These are phyloP conservation scores for Hydrangea macrophylla DNA, from an alignment of 148 eudicot species.

Conservation along the genomic window DNA sequence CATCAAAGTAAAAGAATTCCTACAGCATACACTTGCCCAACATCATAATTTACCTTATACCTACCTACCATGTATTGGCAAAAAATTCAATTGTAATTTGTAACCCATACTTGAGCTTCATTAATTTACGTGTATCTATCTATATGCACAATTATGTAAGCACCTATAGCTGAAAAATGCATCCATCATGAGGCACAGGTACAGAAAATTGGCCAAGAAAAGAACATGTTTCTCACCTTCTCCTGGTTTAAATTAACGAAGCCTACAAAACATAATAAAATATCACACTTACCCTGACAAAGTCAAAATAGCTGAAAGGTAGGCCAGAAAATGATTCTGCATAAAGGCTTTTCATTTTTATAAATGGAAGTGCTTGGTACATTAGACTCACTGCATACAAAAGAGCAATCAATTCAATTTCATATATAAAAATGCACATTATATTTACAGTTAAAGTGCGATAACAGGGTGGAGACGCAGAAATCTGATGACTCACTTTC, in stretches of 20 bases:
- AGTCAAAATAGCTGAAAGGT: slow-evolving; percentile 64
- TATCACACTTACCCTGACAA: slow-evolving; percentile 48
- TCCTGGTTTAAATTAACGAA: neutral
- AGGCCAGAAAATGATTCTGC: slow-evolving; percentile 46
- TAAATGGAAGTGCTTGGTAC: slow-evolving; percentile 77
- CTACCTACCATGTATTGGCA: too few species aligned
- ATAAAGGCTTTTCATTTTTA: slow-evolving; percentile 61
- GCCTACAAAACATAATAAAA: neutral
- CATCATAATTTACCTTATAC: too few species aligned
- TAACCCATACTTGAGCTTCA: too few species aligned
- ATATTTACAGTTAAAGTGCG: neutral
- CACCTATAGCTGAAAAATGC: neutral
- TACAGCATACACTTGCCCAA: too few species aligned
- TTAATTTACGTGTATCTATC: neutral
- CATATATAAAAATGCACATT: neutral
- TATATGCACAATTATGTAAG: neutral
- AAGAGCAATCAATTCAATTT: slow-evolving; percentile 1
- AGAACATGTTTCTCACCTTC: neutral
- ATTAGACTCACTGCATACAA: slow-evolving; percentile 78
- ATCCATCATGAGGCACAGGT: neutral
- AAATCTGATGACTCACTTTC: slow-evolving; percentile 59
- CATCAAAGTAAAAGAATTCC: too few species aligned
- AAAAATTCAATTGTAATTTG: too few species aligned
- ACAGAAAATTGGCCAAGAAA: neutral
- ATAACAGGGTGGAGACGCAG: neutral